Conservation (phyloP, 805 yeast species). For the Aciculoconidium aculeatum region DNA sequence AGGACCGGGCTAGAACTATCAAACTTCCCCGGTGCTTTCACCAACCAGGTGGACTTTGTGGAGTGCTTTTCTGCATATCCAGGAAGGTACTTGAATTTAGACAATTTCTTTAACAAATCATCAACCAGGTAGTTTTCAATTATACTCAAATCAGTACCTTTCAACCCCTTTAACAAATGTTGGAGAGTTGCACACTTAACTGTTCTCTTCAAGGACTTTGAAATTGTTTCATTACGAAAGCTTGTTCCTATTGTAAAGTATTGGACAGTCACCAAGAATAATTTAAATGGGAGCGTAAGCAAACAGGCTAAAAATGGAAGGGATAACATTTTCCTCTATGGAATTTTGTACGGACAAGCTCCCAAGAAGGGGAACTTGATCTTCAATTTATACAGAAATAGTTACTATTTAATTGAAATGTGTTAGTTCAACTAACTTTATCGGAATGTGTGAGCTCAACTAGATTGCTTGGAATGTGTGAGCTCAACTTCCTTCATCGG, state of each 20-base stretch:
- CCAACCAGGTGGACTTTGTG: conserved; percentile 4
- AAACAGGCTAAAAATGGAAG: conserved; percentile 2
- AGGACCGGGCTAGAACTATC: conserved; percentile 5
- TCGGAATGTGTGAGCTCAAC: no score
- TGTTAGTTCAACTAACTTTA: no score
- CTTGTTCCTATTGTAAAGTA: conserved; percentile 2
- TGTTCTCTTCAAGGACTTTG: conserved; percentile 2
- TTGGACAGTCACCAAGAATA: conserved; percentile 1
- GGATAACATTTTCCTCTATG: conserved; percentile 1
- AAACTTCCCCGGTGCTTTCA: background rate
- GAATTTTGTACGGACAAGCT: no score
- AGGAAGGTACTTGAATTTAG: background rate
- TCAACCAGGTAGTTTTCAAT: conserved; percentile 1
- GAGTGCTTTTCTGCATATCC: conserved; percentile 1
- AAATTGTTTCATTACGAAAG: conserved; percentile 1
- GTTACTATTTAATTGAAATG: no score
- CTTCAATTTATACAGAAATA: no score
- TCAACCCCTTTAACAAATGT: conserved; percentile 3
- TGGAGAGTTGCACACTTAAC: conserved; percentile 1
- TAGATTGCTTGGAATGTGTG: no score
- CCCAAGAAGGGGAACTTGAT: no score
- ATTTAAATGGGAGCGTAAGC: conserved; percentile 2
- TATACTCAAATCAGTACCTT: conserved; percentile 1
- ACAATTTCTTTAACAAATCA: background rate
- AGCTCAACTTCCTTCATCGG: no score